Conservation (phyloP, 2,329 filamentous ascomycete species). For the Bipolaris cookei region DNA sequence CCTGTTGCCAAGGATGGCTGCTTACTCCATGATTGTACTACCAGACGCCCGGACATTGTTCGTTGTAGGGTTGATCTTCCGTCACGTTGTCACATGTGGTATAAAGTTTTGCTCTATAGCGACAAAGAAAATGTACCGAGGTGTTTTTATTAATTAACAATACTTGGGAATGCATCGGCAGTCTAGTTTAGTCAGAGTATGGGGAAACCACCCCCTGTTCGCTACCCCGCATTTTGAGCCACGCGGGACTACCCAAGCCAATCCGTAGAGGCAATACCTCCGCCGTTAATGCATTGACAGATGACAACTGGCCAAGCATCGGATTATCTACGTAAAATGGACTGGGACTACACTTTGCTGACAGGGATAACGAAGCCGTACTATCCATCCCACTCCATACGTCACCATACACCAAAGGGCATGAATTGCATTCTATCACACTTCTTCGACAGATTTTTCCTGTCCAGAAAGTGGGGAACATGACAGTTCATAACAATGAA, state of each 20-base stretch:
- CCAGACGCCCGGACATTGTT: background rate
- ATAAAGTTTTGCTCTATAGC: background rate
- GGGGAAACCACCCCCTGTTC: constrained; percentile 6
- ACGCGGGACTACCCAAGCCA: constrained; percentile 7
- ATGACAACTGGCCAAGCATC: constrained; percentile 18
- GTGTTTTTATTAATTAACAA: background rate
- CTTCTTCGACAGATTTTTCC: background rate
- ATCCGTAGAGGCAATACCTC: constrained; percentile 20
- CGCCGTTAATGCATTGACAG: constrained; percentile 11
- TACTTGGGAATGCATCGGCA: background rate
- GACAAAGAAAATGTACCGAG: background rate
- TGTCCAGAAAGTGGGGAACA: background rate
- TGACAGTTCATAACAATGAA: background rate
- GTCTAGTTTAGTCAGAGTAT: constrained; percentile 3
- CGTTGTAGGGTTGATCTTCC: too few species aligned
- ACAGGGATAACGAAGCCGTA: background rate
- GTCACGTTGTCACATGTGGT: background rate
- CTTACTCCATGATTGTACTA: background rate
- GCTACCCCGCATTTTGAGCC: constrained; percentile 23
- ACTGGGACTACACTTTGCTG: constrained; percentile 1
- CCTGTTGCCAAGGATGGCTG: background rate
- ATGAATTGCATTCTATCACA: background rate
- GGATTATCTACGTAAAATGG: background rate
- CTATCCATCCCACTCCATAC: background rate
- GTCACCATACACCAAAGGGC: background rate